Conservation (phyloP, 2,329 filamentous ascomycete genomes). For the Grosmannia clavigera region DNA sequence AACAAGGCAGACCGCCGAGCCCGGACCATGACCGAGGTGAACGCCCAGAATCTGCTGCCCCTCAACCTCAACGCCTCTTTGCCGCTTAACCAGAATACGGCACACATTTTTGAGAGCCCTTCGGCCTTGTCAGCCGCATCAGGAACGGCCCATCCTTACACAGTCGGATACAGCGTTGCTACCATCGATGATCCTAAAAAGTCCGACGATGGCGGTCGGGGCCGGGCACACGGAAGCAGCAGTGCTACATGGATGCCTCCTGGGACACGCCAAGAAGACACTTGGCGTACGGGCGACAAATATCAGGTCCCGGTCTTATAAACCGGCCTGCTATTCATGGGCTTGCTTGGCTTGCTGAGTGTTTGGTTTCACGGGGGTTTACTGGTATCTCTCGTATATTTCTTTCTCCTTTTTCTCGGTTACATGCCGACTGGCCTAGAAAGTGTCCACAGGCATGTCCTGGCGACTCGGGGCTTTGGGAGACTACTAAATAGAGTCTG, state of each 20-base stretch:
- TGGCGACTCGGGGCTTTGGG: background rate
- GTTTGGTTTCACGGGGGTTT: background rate
- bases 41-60: conserved; percentile 51
- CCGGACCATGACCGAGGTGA: conserved; percentile 45
- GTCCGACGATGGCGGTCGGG: conserved; percentile 33
- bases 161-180: conserved; percentile 31
- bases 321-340: background rate
- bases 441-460: background rate
- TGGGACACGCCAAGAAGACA: conserved; percentile 76
- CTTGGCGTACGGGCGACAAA: conserved; percentile 46
- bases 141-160: conserved; percentile 27
- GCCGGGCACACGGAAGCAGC: conserved; percentile 29
- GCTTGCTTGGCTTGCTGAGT: background rate
- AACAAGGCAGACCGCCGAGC: conserved; percentile 79
- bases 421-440: background rate
- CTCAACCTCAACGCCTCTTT: conserved; percentile 40
- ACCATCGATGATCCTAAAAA: conserved; percentile 40
- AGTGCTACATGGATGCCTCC: conserved; percentile 57
- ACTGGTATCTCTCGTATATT: background rate
- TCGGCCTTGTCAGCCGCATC: conserved; percentile 7
- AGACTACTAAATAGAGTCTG: background rate
- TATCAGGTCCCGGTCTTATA: conserved; percentile 10
- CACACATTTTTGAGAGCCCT: conserved; percentile 25
- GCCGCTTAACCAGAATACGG: background rate
- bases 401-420: background rate